Evolutionary conservation across 768 basidiomycete species (phyloP).

Genomic region (Leccinum longicurvipes): DNA sequence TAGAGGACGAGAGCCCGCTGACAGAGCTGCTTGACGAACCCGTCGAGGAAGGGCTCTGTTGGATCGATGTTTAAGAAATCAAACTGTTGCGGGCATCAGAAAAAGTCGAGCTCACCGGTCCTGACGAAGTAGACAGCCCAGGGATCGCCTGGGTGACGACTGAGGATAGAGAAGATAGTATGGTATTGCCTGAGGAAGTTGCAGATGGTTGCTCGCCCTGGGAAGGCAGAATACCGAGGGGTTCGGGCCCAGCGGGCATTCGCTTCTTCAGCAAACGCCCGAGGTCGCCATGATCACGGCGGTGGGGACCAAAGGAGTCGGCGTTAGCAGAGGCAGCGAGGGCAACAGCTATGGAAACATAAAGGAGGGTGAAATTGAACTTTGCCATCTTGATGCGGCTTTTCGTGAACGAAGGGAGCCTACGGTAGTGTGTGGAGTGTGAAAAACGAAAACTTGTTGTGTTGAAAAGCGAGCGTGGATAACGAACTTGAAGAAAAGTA

Average conservation of each 20-base stretch:
- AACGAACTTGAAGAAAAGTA: slow-evolving; percentile 13
- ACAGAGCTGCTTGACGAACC: slow-evolving; percentile 10
- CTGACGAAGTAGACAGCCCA: slow-evolving; percentile 10
- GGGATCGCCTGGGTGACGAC: slow-evolving; percentile 13
- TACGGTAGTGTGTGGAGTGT: background rate
- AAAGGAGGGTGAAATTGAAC: slow-evolving; percentile 62
- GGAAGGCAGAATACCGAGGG: background rate
- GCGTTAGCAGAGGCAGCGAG: slow-evolving; percentile 46
- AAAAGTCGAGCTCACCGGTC: slow-evolving; percentile 19
- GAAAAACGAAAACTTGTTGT: background rate
- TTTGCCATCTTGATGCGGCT: slow-evolving; percentile 44
- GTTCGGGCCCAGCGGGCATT: slow-evolving; percentile 22
- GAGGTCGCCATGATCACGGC: slow-evolving; percentile 54
- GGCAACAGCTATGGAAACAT: slow-evolving; percentile 51
- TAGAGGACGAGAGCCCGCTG: slow-evolving; percentile 11
- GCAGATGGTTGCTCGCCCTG: slow-evolving; percentile 13
- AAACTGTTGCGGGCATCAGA: background rate
- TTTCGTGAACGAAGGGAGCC: slow-evolving; percentile 2
- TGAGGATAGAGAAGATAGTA: background rate
- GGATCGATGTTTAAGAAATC: slow-evolving; percentile 2
- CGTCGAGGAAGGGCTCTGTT: slow-evolving; percentile 15
- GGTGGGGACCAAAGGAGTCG: slow-evolving; percentile 39
- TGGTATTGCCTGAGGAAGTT: slow-evolving; percentile 3
- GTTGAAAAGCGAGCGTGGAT: slow-evolving; percentile 12
- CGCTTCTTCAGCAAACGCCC: slow-evolving; percentile 74